Evolutionary conservation across 148 eudicot genomes (phyloP), one percentile per base, ranked within the genome.

Genomic region (Rhododendron molle): DNA sequence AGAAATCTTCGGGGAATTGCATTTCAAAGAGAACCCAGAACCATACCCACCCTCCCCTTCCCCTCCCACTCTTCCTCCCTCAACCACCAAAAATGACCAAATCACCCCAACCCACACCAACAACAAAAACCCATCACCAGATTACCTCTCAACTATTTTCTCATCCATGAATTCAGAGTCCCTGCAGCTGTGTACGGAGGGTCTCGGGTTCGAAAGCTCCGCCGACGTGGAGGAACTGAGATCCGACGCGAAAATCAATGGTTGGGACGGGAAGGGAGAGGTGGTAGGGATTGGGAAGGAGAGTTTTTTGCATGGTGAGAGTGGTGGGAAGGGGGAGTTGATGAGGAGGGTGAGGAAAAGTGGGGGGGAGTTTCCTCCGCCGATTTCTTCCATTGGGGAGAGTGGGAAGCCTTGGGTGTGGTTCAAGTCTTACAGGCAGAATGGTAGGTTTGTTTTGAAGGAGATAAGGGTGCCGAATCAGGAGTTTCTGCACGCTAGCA

Each of bases 141-240:
- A 87, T 34, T 87, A 83, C 81, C 71, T 80, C 13, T 11, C 83
- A 40, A 49, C 47, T 40, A 60, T 93, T 85, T 92, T 91, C 81
- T 92, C 95, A 0, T 87, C 93, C 1, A 84, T 91, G 94, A 92
- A 90, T 82, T 90, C 93, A 0, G 95, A 92, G 78, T 91, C 96
- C 87, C 86, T 95, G 65, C 94, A 93, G 44, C 36, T 93, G 2
- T 97, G 99, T 88, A 97, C 99, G 0, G 98, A 97, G 85, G 96
- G 97, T 14, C 94, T 96, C 11, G 99, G 99, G 60, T 93, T 94
- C 10, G 99, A 96, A 83, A 95, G 98, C 91, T 89, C 85, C 52
- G 98, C 86, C 34, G 95, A 91, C 30, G 89, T 89, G 1, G 99
- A 94, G 86, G 94, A 94, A 43, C 44, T 85, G 87, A 87, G 79